A percentile compares a stretch with the other conserved stretches of the same genome.
Conservation (phyloP, 1,139 yeast genomes). For the Yamadazyma triangularis region DNA sequence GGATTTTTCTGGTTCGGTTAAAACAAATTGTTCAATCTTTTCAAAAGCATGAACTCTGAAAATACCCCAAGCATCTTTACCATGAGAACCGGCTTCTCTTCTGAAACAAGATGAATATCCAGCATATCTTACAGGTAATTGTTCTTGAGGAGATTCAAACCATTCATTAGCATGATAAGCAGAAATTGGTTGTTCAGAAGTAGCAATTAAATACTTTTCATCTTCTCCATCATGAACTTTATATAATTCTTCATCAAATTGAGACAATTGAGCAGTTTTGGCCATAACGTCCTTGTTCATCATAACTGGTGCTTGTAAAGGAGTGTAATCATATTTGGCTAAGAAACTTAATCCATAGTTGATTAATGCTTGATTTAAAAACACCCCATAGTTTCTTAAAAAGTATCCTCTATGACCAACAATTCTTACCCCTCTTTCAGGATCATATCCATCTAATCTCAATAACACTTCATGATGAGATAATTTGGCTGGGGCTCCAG, state of each 20-base stretch:
- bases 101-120: slow-evolving; percentile 99
- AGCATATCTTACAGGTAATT: slow-evolving; percentile 92
- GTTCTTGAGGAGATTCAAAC: slow-evolving; percentile 97
- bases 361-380: slow-evolving; percentile 95
- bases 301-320: slow-evolving; percentile 98
- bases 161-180: slow-evolving; percentile 98
- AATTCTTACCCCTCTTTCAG: slow-evolving; percentile 96
- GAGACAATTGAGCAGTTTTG: slow-evolving; percentile 96
- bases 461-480: slow-evolving; percentile 95
- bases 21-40: slow-evolving; percentile 92
- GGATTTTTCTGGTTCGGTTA: slow-evolving; percentile 96
- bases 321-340: slow-evolving; percentile 74
- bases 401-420: slow-evolving; percentile 99
- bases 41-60: slow-evolving; percentile 98
- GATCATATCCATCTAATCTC: slow-evolving; percentile 96
- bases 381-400: slow-evolving; percentile 91
- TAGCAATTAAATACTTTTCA: slow-evolving; percentile 95
- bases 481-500: slow-evolving; percentile 71
- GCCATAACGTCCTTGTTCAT: slow-evolving; percentile 99
- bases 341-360: slow-evolving; percentile 90
- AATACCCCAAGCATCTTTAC: slow-evolving; percentile 99
- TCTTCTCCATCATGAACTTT: slow-evolving; percentile 96
- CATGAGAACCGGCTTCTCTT: slow-evolving; percentile 99
- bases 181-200: slow-evolving; percentile 98
- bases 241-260: slow-evolving; percentile 96